These are phyloP conservation scores for Paraphoma sp. DNA, from an alignment of 2,329 filamentous ascomycete species.

Conservation along the genomic window DNA sequence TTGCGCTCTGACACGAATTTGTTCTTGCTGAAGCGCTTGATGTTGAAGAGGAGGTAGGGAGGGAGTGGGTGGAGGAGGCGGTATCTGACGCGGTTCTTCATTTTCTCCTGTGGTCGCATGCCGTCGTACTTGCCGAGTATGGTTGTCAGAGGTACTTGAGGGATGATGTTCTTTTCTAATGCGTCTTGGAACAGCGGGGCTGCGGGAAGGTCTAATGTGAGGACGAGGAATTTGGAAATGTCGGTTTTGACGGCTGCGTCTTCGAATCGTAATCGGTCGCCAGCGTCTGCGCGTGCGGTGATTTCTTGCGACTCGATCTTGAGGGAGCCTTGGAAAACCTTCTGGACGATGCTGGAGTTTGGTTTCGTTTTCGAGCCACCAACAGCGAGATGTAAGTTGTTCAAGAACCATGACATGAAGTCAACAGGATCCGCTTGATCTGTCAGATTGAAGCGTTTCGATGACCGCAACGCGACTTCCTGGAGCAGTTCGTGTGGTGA, in stretches of 20 bases:
- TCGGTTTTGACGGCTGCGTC: constrained; percentile 85
- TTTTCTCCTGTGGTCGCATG: constrained; percentile 82
- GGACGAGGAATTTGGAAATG: constrained; percentile 81
- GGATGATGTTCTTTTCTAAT: constrained; percentile 93
- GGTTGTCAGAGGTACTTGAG: constrained; percentile 76
- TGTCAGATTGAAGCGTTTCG: constrained; percentile 90
- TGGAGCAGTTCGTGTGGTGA: constrained; percentile 97
- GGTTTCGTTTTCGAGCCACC: constrained; percentile 90
- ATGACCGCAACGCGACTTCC: constrained; percentile 87
- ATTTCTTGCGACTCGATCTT: constrained; percentile 94
- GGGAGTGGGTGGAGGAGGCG: constrained; percentile 88
- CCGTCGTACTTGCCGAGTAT: constrained; percentile 95
- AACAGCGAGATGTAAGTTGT: constrained; percentile 89
- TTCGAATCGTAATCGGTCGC: constrained; percentile 89
- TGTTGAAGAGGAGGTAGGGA: constrained; percentile 89
- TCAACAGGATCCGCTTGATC: constrained; percentile 94
- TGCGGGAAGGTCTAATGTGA: constrained; percentile 90
- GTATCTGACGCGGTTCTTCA: constrained; percentile 87
- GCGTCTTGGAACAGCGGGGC: constrained; percentile 97
- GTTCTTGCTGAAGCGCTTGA: constrained; percentile 96
- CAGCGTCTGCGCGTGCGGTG: constrained; percentile 85
- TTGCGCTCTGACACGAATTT: constrained; percentile 97
- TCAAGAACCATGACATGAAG: constrained; percentile 96
- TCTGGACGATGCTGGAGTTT: constrained; percentile 84
- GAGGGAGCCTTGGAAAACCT: constrained; percentile 90